phyloP scores from a whole-genome alignment of 176 grass and related monocot genomes.

The Zea mays region Zm-B73-REFERENCE-NAM-5.0 NC_050098.1:218794501-218795000 shows the following conservation, averaged over 20 bases:
- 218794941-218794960: slow-evolving; percentile 77
- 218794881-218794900: slow-evolving; percentile 3
- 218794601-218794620: slow-evolving; percentile 40
- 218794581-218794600: slow-evolving; percentile 38
- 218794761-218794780: slow-evolving; percentile 45
- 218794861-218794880: not conserved
- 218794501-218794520: slow-evolving; percentile 67
- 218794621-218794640: not conserved
- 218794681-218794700: slow-evolving; percentile 42
- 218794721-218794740: slow-evolving; percentile 46
- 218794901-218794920: slow-evolving; percentile 11
- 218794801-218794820: slow-evolving; percentile 13
- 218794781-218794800: slow-evolving; percentile 61
- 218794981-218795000: slow-evolving; percentile 33
- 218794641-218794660: slow-evolving; percentile 35
- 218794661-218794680: slow-evolving; percentile 32
- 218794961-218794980: slow-evolving; percentile 64
- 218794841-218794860: not conserved
- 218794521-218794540: slow-evolving; percentile 66
- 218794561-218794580: slow-evolving; percentile 34
- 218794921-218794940: slow-evolving; percentile 30
- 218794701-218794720: slow-evolving; percentile 33
- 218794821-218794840: slow-evolving; percentile 8
- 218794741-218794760: slow-evolving; percentile 61
- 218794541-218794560: slow-evolving; percentile 55